Evolutionary conservation across 2,329 filamentous ascomycete species (phyloP).

Genomic region (Beauveria bassiana): DNA sequence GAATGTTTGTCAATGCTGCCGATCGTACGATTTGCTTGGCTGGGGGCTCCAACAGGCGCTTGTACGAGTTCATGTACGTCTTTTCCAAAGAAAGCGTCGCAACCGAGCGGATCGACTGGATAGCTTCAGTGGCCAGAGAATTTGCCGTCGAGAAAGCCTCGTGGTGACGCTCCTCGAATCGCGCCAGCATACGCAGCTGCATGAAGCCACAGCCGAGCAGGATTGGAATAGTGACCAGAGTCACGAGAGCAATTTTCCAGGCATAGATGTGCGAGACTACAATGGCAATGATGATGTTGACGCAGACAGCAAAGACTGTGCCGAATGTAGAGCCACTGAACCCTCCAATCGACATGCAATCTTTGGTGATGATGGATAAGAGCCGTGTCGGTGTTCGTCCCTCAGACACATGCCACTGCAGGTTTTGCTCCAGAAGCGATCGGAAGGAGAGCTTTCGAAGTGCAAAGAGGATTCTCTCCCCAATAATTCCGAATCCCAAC

Average conservation of each 20-base stretch:
- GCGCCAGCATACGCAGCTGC: slow-evolving; percentile 40
- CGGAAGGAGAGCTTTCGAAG: slow-evolving; percentile 49
- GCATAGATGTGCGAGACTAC: slow-evolving; percentile 47
- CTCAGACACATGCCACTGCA: slow-evolving; percentile 51
- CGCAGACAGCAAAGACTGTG: slow-evolving; percentile 43
- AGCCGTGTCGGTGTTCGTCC: slow-evolving; percentile 35
- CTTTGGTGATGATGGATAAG: slow-evolving; percentile 47
- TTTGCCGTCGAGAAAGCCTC: slow-evolving; percentile 41
- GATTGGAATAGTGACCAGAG: slow-evolving; percentile 43
- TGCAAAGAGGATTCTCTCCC: slow-evolving; percentile 49
- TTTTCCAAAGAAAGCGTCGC: slow-evolving; percentile 22
- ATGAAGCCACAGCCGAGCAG: slow-evolving; percentile 47
- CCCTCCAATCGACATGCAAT: slow-evolving; percentile 44
- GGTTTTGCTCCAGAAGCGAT: slow-evolving; percentile 47
- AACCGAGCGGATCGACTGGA: slow-evolving; percentile 39
- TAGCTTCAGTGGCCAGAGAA: slow-evolving; percentile 40
- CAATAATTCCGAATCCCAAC: slow-evolving; percentile 46
- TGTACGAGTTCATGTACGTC: slow-evolving; percentile 30
- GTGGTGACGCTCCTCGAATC: slow-evolving; percentile 38
- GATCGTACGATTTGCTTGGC: slow-evolving; percentile 16
- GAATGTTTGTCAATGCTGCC: not conserved
- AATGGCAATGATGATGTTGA: slow-evolving; percentile 47
- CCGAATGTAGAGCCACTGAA: slow-evolving; percentile 50
- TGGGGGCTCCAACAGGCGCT: slow-evolving; percentile 12
- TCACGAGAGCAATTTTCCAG: slow-evolving; percentile 52